A percentile compares a stretch with the other conserved stretches of the same genome.
Evolutionary conservation across 768 basidiomycete genomes (phyloP).

Genomic region (Termitomyces sp.): DNA sequence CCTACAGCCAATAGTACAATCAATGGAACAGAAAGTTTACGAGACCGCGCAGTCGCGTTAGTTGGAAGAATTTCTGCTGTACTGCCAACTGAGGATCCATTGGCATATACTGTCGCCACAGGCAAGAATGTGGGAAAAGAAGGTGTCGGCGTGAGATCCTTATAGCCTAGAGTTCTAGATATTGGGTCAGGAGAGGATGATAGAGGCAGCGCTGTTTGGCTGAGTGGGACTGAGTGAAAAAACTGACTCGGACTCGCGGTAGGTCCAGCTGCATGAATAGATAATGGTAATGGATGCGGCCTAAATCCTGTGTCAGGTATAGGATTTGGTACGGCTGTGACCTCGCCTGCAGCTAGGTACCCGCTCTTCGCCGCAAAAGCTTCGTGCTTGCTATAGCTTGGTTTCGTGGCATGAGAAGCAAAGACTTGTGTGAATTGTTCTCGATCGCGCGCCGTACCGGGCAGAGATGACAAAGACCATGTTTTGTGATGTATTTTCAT

Average conservation of each 20-base stretch:
- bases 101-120: slow-evolving; percentile 9
- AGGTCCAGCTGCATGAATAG: slow-evolving; percentile 22
- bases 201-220: slow-evolving; percentile 11
- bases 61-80: background rate
- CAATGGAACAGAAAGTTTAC: slow-evolving; percentile 39
- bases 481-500: slow-evolving; percentile 10
- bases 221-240: slow-evolving; percentile 9
- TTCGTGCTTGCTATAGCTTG: slow-evolving; percentile 12
- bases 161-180: slow-evolving; percentile 13
- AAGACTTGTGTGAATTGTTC: background rate
- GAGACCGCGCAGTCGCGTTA: slow-evolving; percentile 13
- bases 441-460: background rate
- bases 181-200: slow-evolving; percentile 19
- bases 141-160: slow-evolving; percentile 7
- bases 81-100: slow-evolving; percentile 2
- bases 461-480: background rate
- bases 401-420: background rate
- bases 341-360: slow-evolving; percentile 18
- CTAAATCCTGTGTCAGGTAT: slow-evolving; percentile 37
- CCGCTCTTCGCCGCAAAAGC: slow-evolving; percentile 14
- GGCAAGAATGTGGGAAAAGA: slow-evolving; percentile 10
- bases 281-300: slow-evolving; percentile 10
- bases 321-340: slow-evolving; percentile 43
- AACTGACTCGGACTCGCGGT: slow-evolving; percentile 18
- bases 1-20: slow-evolving; percentile 52